Evolutionary conservation across 495 filamentous ascomycete species (phyloP).

Genomic region (Lepraria neglecta): DNA sequence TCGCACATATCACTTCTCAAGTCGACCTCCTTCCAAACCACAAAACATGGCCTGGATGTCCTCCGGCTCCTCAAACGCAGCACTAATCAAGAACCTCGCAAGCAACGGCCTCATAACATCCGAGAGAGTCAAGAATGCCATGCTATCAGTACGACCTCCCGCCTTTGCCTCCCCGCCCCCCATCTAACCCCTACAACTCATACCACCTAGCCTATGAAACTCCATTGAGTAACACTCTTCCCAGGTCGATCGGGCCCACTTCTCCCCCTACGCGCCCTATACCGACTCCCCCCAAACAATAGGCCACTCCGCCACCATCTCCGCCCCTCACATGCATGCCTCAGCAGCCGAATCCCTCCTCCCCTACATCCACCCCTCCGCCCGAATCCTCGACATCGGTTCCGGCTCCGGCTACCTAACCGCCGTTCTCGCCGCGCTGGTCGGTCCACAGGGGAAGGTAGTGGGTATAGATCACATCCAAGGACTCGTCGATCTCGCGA

Average conservation of each 20-base stretch:
- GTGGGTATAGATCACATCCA: slow-evolving; percentile 88
- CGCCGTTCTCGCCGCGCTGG: slow-evolving; percentile 78
- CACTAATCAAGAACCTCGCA: slow-evolving; percentile 73
- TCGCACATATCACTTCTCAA: background rate
- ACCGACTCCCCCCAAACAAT: slow-evolving; percentile 87
- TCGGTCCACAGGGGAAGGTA: slow-evolving; percentile 49
- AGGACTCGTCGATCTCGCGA: slow-evolving; percentile 65
- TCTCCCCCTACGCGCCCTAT: slow-evolving; percentile 63
- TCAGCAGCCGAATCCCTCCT: slow-evolving; percentile 64
- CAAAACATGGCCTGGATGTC: slow-evolving; percentile 83
- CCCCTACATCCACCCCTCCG: slow-evolving; percentile 48
- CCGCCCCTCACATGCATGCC: slow-evolving; percentile 96
- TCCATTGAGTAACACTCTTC: background rate
- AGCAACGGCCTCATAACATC: slow-evolving; percentile 64
- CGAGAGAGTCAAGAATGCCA: slow-evolving; percentile 65
- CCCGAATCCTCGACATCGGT: slow-evolving; percentile 77
- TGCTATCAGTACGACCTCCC: slow-evolving; percentile 54
- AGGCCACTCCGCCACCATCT: slow-evolving; percentile 83
- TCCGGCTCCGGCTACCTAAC: slow-evolving; percentile 89
- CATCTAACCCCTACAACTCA: slow-evolving; percentile 3
- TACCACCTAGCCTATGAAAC: background rate
- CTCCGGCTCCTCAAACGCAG: slow-evolving; percentile 69
- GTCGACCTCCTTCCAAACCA: background rate
- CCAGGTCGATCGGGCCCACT: slow-evolving; percentile 87
- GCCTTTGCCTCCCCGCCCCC: background rate